Conservation (phyloP, 2,329 filamentous ascomycete genomes). For the Verticillium alfalfae region DNA sequence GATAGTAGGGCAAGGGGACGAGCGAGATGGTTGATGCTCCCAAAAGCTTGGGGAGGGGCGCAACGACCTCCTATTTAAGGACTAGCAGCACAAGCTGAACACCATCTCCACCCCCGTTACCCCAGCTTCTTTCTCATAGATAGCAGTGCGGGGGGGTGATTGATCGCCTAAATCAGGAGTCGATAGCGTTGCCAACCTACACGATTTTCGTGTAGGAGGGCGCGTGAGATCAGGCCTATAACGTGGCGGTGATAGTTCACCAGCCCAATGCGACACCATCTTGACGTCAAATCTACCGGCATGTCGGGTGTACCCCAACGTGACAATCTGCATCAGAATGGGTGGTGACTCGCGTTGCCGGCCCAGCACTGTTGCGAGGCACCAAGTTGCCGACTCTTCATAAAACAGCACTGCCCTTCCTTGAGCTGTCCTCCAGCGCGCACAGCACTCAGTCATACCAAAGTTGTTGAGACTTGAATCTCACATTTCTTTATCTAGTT, state of each 20-base stretch:
- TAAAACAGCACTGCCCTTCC: neutral
- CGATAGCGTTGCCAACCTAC: neutral
- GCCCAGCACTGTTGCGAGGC: neutral
- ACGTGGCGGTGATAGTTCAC: neutral
- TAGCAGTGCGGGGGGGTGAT: neutral
- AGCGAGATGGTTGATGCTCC: neutral
- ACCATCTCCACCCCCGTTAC: neutral
- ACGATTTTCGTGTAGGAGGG: neutral
- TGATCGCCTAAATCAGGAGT: neutral
- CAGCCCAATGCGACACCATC: neutral
- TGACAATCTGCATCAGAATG: no score
- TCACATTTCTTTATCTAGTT: neutral
- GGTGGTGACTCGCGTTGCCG: neutral
- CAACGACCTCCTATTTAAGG: conserved; percentile 2
- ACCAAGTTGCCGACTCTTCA: neutral
- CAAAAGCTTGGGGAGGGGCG: neutral
- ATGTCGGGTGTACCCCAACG: neutral
- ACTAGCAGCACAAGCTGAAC: neutral
- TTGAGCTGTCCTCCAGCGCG: no score
- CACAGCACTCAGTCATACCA: no score
- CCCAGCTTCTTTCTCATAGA: neutral
- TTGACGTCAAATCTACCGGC: neutral
- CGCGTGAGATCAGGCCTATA: neutral
- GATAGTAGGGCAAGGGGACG: neutral
- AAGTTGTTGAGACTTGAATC: neutral